These are phyloP conservation scores for Deuterostichococcus epilithicus DNA, from an alignment of 139 green algal species.

Conservation along the genomic window DNA sequence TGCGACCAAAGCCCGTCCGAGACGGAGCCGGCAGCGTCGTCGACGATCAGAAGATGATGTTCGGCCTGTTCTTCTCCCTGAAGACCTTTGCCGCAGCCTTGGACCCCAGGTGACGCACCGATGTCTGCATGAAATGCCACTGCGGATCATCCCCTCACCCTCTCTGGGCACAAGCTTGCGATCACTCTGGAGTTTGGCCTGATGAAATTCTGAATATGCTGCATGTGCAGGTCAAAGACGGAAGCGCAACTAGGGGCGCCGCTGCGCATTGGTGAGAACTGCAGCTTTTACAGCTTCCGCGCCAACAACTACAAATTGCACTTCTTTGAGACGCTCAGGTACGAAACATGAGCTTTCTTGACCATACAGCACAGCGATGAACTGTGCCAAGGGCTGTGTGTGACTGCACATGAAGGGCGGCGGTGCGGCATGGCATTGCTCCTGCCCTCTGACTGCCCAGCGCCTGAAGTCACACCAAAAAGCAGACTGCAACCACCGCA, in stretches of 20 bases:
- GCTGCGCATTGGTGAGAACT: slow-evolving; percentile 68
- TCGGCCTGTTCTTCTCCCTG: slow-evolving; percentile 91
- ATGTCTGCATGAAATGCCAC: background rate
- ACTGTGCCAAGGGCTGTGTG: background rate
- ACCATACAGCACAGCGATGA: background rate
- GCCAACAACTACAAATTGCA: slow-evolving; percentile 93
- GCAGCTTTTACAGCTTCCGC: slow-evolving; percentile 71
- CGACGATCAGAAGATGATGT: slow-evolving; percentile 95
- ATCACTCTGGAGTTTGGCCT: background rate
- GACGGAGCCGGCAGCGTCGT: slow-evolving; percentile 57
- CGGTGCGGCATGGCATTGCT: no score
- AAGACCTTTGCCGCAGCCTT: slow-evolving; percentile 80
- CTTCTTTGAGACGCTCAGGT: slow-evolving; percentile 85
- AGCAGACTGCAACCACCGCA: no score
- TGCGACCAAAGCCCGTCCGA: slow-evolving; percentile 66
- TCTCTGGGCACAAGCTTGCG: background rate
- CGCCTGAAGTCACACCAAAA: no score
- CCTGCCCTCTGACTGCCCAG: no score
- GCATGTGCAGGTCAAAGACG: slow-evolving; percentile 33
- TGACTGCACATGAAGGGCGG: background rate
- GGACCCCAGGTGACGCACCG: slow-evolving; percentile 64
- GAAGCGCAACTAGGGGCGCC: slow-evolving; percentile 72
- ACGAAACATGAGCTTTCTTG: background rate
- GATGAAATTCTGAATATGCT: background rate
- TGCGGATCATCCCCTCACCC: background rate